These are phyloP conservation scores for Lachnellula occidentalis DNA, from an alignment of 2,329 filamentous ascomycete species.

Conservation along the genomic window DNA sequence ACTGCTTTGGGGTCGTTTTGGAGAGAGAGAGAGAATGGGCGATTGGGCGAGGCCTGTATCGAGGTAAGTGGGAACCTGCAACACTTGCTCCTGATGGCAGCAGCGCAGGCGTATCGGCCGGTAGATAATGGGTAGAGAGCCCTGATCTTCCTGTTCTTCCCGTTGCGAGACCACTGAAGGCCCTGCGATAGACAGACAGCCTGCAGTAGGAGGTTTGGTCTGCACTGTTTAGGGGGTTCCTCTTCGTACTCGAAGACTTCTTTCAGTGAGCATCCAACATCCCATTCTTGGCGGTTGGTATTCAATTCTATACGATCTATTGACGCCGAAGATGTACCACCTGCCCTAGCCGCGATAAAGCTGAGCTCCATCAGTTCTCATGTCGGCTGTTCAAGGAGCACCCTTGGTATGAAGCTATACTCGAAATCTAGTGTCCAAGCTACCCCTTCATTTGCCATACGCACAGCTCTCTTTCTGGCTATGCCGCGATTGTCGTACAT, in stretches of 20 bases:
- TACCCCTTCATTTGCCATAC: constrained; percentile 11
- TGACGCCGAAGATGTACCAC: no score
- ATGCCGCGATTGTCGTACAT: constrained; percentile 5
- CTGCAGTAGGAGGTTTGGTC: not conserved
- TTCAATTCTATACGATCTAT: not conserved
- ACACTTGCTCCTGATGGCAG: not conserved
- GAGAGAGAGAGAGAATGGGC: not conserved
- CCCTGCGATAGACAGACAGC: not conserved
- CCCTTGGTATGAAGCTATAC: constrained; percentile 8
- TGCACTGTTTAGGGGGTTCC: no score
- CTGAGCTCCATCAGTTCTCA: not conserved
- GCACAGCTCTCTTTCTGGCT: constrained; percentile 24
- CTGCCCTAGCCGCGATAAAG: not conserved
- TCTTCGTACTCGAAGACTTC: not conserved
- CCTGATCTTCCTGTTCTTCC: not conserved
- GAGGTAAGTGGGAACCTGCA: not conserved
- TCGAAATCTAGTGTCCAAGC: not conserved
- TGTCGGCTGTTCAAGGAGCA: constrained; percentile 10
- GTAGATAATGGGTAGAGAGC: not conserved
- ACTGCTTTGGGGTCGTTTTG: constrained; percentile 1
- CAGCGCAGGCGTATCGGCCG: no score
- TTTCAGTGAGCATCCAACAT: not conserved
- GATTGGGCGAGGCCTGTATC: not conserved
- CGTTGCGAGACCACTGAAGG: not conserved
- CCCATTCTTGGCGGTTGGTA: not conserved